Evolutionary conservation across 2,329 filamentous ascomycete species (phyloP).

Genomic region (Diplodia mutila): DNA sequence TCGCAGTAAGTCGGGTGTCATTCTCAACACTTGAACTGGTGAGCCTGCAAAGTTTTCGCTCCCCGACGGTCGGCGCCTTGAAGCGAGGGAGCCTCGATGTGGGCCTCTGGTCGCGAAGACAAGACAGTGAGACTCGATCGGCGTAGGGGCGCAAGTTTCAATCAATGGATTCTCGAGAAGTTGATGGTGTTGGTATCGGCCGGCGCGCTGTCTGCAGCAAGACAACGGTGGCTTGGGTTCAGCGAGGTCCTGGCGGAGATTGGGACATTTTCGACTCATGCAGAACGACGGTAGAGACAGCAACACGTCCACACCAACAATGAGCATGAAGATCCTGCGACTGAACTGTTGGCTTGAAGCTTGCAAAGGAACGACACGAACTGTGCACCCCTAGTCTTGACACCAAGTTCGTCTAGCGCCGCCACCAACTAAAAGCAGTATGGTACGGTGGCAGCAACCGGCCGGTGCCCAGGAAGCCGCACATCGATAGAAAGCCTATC

Average conservation of each 20-base stretch:
- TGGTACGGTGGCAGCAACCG: constrained; percentile 15
- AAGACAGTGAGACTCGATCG: background rate
- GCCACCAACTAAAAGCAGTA: constrained; percentile 5
- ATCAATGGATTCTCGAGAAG: background rate
- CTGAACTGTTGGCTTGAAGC: constrained; percentile 8
- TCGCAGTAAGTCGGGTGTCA: background rate
- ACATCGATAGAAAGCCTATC: background rate
- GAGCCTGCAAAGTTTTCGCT: background rate
- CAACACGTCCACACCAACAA: constrained; percentile 14
- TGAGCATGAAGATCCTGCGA: constrained; percentile 10
- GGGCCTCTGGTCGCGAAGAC: background rate
- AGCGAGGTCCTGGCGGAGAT: background rate
- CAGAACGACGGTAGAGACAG: constrained; percentile 2
- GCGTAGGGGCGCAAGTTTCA: background rate
- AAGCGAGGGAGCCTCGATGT: background rate
- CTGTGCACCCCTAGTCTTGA: background rate
- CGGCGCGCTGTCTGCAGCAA: background rate
- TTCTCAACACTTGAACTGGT: background rate
- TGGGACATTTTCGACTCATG: background rate
- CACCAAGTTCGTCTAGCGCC: constrained; percentile 2
- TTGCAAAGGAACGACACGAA: constrained; percentile 8
- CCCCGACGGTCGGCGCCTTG: background rate
- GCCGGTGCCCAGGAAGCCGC: background rate
- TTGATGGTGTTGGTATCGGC: background rate
- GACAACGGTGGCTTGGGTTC: background rate